Evolutionary conservation across 345 rosid species (phyloP).

Genomic region (Arabidopsis suecica): DNA sequence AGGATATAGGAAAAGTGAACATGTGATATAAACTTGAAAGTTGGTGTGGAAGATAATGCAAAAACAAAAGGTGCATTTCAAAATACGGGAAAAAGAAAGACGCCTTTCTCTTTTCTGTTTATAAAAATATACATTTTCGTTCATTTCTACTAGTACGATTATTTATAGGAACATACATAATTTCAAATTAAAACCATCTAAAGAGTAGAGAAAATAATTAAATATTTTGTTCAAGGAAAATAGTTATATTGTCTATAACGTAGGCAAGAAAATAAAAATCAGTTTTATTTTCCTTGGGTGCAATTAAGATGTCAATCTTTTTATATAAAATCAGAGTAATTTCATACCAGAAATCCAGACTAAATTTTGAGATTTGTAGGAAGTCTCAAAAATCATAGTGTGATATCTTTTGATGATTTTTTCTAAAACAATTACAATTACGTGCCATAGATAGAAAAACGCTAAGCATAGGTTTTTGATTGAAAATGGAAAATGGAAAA

Average conservation of each 20-base stretch:
- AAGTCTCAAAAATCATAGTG: background rate
- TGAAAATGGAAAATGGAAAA: constrained; percentile 8
- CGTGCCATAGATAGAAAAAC: constrained; percentile 1
- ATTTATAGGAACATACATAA: background rate
- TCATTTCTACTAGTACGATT: background rate
- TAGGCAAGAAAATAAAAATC: too few relatives aligned
- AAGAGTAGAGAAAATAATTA: background rate
- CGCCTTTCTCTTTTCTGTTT: constrained; percentile 36
- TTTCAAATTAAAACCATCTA: background rate
- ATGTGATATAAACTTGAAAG: constrained; percentile 32
- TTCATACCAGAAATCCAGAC: background rate
- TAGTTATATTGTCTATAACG: too few relatives aligned
- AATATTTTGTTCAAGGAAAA: background rate
- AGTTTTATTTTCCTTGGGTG: too few relatives aligned
- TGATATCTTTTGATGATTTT: background rate
- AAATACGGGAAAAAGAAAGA: constrained; percentile 18
- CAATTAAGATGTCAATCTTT: background rate
- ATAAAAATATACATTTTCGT: constrained; percentile 9
- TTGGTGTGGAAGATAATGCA: constrained; percentile 30
- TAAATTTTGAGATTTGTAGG: background rate
- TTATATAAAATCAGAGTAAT: background rate
- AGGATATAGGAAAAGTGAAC: constrained; percentile 21
- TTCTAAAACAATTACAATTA: background rate
- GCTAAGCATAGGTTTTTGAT: constrained; percentile 17
- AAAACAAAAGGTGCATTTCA: constrained; percentile 13